Evolutionary conservation across 164 flowering plant genomes (phyloP), one percentile per base, ranked within the genome.

Genomic region (Nymphaea colorata): DNA sequence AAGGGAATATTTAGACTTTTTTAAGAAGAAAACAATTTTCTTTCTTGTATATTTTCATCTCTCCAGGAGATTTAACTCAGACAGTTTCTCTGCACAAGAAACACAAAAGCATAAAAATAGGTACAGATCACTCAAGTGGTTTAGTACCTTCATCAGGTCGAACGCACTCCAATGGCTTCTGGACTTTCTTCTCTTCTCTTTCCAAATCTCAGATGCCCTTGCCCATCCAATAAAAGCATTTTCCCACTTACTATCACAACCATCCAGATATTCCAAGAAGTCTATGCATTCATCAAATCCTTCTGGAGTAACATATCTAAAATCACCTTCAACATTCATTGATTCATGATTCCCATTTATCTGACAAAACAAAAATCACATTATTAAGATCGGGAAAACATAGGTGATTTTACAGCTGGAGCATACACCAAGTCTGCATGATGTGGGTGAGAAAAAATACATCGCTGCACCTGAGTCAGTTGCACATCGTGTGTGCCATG

Each of bases 321-420:
- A 94, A 78, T 94, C 98, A 51, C 97, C 98, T 81, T 89, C 97
- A 36, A 94, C 93, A 71, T 91, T 94, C 93, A 94, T 91, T 61
- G 97, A 89, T 79, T 91, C 98, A 68, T 94, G 98, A 73, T 94
- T 94, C 59, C 98, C 98, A 68, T 91, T 89, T n/a, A 94, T 83
- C 98, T 91, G 69, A 63, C 61, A 45, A 43, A 63, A 67, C 14
- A 59, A 16, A 55, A 55, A 55, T 55, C 10, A 16, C 36, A 25
- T 25, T 25, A 25, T 25, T 25, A 25, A 25, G 36, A 0, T 25
- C 36, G 0, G 36, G 36, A 45, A 45, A 45, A 10, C 53, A 10
- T 2, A 45, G 53, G 10, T 5, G 10, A 45, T 45, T 5, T 10
- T 45, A 25, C 36, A 25, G 36, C 36, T 25, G 36, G 53, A 45